phyloP scores from a whole-genome alignment of 495 filamentous ascomycete species.

The Hypomontagnella monticulosa region DNA sequence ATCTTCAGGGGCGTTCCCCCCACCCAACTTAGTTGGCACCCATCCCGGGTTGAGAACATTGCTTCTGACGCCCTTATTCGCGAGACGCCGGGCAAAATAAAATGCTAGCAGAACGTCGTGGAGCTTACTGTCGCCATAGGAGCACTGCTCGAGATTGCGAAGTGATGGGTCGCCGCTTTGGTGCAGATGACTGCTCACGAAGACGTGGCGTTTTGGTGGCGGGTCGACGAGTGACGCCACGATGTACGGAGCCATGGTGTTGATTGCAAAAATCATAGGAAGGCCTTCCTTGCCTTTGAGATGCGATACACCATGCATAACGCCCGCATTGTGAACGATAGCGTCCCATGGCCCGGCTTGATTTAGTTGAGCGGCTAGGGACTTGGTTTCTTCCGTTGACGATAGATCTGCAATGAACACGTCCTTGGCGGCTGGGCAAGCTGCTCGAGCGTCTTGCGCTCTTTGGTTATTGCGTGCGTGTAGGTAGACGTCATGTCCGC shows the following conservation, averaged over 20 bases:
- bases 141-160: conserved; percentile 31
- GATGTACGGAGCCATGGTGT: conserved; percentile 67
- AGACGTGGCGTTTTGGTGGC: conserved; percentile 61
- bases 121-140: conserved; percentile 64
- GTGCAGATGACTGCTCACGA: conserved; percentile 62
- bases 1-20: conserved; percentile 56
- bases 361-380: conserved; percentile 61
- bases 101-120: conserved; percentile 65
- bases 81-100: conserved; percentile 61
- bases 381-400: conserved; percentile 63
- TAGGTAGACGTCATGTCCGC: conserved; percentile 64
- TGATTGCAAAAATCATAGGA: conserved; percentile 64
- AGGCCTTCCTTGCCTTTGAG: conserved; percentile 56
- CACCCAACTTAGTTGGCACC: conserved; percentile 72
- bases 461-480: conserved; percentile 65
- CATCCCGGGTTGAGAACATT: conserved; percentile 68
- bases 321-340: conserved; percentile 67
- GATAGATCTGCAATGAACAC: conserved; percentile 63
- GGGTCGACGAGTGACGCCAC: conserved; percentile 61
- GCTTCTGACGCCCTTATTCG: conserved; percentile 55
- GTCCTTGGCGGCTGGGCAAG: conserved; percentile 59
- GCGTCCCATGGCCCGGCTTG: conserved; percentile 61
- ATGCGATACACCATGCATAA: conserved; percentile 54
- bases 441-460: conserved; percentile 53
- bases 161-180: conserved; percentile 57